Conservation (phyloP, 140 eudicot species). For the Stevia rebaudiana region DNA sequence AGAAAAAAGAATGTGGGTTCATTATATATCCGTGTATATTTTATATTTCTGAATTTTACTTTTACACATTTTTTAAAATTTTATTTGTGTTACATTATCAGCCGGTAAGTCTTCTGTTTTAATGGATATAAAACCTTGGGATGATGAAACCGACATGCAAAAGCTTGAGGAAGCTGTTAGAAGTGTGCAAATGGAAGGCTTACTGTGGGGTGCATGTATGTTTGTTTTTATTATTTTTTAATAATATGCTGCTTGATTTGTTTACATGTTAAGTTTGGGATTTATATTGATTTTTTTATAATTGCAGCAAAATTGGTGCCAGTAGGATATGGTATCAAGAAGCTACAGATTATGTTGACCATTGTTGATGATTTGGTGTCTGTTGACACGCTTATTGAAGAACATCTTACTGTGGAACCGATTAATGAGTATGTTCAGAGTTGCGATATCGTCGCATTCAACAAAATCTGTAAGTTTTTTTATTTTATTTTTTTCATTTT, state of each 20-base stretch:
- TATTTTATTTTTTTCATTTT: background rate
- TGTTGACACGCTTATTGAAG: constrained; percentile 74
- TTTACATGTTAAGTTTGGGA: background rate
- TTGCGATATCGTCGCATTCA: constrained; percentile 92
- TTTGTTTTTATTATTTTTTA: background rate
- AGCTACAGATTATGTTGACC: constrained; percentile 83
- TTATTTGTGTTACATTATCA: constrained; percentile 20
- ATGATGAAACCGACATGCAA: constrained; percentile 93
- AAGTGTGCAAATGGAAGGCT: constrained; percentile 73
- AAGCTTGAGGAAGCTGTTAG: constrained; percentile 95
- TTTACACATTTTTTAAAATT: no score
- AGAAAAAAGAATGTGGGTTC: constrained; percentile 87
- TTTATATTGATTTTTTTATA: background rate
- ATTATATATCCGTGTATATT: background rate
- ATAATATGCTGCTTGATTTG: background rate
- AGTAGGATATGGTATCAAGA: constrained; percentile 94
- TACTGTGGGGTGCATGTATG: constrained; percentile 91
- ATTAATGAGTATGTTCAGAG: constrained; percentile 80
- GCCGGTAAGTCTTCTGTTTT: constrained; percentile 90
- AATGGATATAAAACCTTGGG: constrained; percentile 97
- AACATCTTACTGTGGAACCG: constrained; percentile 58
- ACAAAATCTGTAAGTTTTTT: constrained; percentile 66
- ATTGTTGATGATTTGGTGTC: constrained; percentile 91
- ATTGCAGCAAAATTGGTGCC: constrained; percentile 71
- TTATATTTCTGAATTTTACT: background rate